Conservation (phyloP, 441 rosid species). For the Lepidium campestre region DNA sequence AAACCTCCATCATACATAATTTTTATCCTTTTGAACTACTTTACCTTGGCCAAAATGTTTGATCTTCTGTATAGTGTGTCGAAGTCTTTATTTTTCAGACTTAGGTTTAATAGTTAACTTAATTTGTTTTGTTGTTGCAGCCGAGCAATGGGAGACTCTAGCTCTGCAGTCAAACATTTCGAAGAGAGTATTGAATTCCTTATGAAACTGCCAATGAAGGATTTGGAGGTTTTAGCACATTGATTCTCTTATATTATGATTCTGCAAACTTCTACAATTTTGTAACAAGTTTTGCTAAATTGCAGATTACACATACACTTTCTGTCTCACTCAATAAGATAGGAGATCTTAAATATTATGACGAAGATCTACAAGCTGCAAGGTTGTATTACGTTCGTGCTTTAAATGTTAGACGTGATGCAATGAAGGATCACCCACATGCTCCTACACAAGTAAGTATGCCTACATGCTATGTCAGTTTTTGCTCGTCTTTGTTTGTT, state of each 20-base stretch:
- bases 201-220: slow-evolving; percentile 58
- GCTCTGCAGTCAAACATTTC: slow-evolving; percentile 67
- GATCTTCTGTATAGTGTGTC: slow-evolving; percentile 9
- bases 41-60: not conserved
- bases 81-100: not conserved
- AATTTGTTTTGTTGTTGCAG: slow-evolving; percentile 36
- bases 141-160: slow-evolving; percentile 83
- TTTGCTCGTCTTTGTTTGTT: not conserved
- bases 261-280: not conserved
- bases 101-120: not conserved
- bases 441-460: slow-evolving; percentile 70
- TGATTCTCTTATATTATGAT: not conserved
- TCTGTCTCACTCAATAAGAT: slow-evolving; percentile 96
- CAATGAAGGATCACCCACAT: slow-evolving; percentile 46
- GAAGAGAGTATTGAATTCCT: slow-evolving; percentile 90
- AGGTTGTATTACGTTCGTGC: slow-evolving; percentile 74
- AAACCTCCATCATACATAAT: not conserved
- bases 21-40: not conserved
- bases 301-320: slow-evolving; percentile 82
- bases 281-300: not conserved
- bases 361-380: slow-evolving; percentile 74
- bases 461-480: not conserved
- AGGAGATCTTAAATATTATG: slow-evolving; percentile 93
- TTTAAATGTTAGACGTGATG: slow-evolving; percentile 72
- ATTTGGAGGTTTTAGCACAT: slow-evolving; percentile 60